A percentile compares a stretch with the other conserved stretches of the same genome.
Evolutionary conservation across 441 rosid species (phyloP).

Genomic region (Arabidopsis lyrata): DNA sequence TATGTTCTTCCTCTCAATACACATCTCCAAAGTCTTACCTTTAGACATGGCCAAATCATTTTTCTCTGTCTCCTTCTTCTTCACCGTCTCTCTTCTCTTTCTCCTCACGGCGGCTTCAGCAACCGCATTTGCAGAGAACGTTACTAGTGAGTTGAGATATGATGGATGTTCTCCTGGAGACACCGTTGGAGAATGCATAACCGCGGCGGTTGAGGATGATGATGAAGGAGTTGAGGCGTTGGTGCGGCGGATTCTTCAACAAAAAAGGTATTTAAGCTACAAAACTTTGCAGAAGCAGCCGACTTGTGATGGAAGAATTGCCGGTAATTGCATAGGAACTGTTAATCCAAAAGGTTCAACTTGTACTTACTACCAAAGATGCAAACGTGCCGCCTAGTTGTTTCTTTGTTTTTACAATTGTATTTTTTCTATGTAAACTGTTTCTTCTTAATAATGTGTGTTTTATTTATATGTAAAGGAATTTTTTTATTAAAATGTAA

Average conservation of each 20-base stretch:
- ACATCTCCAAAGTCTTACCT: neutral
- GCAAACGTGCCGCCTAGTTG: constrained; percentile 16
- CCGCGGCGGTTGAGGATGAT: constrained; percentile 4
- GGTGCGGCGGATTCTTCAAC: constrained; percentile 32
- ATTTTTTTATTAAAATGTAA: neutral
- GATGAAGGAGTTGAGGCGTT: constrained; percentile 10
- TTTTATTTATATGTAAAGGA: neutral
- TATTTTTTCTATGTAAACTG: neutral
- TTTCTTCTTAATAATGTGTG: neutral
- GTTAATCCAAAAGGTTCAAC: neutral
- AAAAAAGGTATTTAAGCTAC: neutral
- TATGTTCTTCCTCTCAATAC: neutral
- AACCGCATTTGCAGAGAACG: constrained; percentile 12
- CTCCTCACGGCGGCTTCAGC: neutral
- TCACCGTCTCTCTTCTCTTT: constrained; percentile 28
- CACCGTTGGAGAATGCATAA: constrained; percentile 26
- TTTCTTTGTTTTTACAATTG: neutral
- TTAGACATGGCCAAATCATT: constrained; percentile 20
- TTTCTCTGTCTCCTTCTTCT: neutral
- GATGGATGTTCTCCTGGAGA: constrained; percentile 31
- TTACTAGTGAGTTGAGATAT: constrained; percentile 24
- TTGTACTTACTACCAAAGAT: constrained; percentile 19
- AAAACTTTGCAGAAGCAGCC: neutral
- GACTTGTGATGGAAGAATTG: neutral
- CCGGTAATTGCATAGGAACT: constrained; percentile 6